Evolutionary conservation across 1,139 yeast species (phyloP), one percentile per base, ranked within the genome.

Genomic region (Zygosaccharomyces sapae): DNA sequence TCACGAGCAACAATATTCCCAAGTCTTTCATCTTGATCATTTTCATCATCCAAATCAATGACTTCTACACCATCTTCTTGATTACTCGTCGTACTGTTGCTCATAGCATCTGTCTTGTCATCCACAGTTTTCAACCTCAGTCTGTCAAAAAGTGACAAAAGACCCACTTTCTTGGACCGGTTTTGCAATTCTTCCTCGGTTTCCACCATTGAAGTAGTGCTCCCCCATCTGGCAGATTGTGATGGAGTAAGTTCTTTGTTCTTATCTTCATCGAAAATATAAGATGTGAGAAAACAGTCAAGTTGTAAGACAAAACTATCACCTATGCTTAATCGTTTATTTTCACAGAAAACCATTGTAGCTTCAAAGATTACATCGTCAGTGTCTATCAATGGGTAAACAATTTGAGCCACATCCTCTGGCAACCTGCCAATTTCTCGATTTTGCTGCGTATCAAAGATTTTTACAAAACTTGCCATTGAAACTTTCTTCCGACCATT

Each of bases 361-460:
- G 80, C 80, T 34, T 75, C 76, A 59, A 87, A 83, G 1, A 64
- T 62, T 16, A 85, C 77, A 5, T 81, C 71, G 5, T 73, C 71
- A 7, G 77, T 67, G 48, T 80, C 87, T 4, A 88, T 54, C 35
- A 89, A 70, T 0, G 95, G 87, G 2, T 83, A 76, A 8, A 89
- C 63, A 6, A 83, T 74, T n/a, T 77, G 68, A 0, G 95, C 88
- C 33, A 81, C 69, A 44, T 81, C 86, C 53, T 84, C 90, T 0
- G 89, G 83, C 1, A 88, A 63, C 52, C 96, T 75, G 0, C 95
- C 97, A 33, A 90, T 72, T 61, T 87, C 96, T 50, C 86, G 61
- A 20, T 61, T 52, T 24, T 50, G 53, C 2, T 53, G 45, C 2
- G 58, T 48, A 41, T 64, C 66, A 41, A 56, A 50, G 9, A 65